These are phyloP conservation scores for Sporothrix schenckii DNA, from an alignment of 2,329 filamentous ascomycete species.

Conservation along the genomic window DNA sequence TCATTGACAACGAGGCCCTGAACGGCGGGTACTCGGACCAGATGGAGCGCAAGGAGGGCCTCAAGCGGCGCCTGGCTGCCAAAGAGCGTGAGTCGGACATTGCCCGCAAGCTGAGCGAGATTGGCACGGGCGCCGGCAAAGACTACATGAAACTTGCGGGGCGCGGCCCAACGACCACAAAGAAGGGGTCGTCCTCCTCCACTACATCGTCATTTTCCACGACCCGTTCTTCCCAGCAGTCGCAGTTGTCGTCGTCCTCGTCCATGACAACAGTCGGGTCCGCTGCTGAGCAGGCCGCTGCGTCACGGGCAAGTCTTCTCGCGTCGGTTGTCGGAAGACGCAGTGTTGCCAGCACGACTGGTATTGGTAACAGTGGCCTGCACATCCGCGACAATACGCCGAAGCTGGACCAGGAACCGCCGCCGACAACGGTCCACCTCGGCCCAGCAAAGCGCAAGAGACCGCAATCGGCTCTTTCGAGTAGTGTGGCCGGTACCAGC, in stretches of 20 bases:
- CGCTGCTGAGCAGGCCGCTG: constrained; percentile 34
- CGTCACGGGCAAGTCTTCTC: constrained; percentile 33
- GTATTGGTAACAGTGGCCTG: constrained; percentile 46
- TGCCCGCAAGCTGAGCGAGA: constrained; percentile 65
- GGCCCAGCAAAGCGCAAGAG: constrained; percentile 66
- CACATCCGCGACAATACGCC: constrained; percentile 20
- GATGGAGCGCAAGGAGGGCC: constrained; percentile 65
- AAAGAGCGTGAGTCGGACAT: constrained; percentile 74
- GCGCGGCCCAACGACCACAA: constrained; percentile 7
- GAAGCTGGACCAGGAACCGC: constrained; percentile 46
- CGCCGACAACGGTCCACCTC: constrained; percentile 55
- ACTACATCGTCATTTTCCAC: background rate
- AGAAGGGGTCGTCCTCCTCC: constrained; percentile 26
- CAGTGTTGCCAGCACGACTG: constrained; percentile 35
- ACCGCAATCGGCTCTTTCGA: constrained; percentile 50
- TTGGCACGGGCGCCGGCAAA: constrained; percentile 67
- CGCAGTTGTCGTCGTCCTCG: constrained; percentile 20
- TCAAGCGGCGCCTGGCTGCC: constrained; percentile 65
- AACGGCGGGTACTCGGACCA: constrained; percentile 56
- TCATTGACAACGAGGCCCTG: constrained; percentile 54
- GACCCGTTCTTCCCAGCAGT: constrained; percentile 12
- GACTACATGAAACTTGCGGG: constrained; percentile 63
- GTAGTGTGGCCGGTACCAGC: constrained; percentile 37
- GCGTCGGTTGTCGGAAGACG: constrained; percentile 32
- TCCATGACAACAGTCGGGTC: constrained; percentile 30